Evolutionary conservation across 495 filamentous ascomycete genomes (phyloP).

Genomic region (Aspergillus olivimuriae): DNA sequence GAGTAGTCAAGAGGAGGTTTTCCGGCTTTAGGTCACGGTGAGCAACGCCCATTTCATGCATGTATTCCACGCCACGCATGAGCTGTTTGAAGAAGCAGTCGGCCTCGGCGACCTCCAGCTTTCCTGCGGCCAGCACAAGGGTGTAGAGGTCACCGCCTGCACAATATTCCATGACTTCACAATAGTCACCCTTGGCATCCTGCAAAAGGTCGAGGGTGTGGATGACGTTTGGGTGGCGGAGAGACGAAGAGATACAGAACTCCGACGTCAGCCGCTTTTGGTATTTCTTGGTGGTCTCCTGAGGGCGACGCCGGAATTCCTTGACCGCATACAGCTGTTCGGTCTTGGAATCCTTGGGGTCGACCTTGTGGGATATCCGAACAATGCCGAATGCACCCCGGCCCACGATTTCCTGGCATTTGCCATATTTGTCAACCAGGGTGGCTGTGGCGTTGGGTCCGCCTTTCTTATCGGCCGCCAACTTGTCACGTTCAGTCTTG

Average conservation of each 20-base stretch:
- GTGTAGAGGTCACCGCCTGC: constrained; percentile 96
- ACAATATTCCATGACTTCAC: constrained; percentile 99
- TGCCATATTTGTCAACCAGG: constrained; percentile 94
- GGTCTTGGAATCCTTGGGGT: constrained; percentile 67
- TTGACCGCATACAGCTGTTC: constrained; percentile 98
- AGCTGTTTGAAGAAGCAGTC: constrained; percentile 99
- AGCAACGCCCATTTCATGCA: constrained; percentile 99
- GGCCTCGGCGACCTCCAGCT: constrained; percentile 87
- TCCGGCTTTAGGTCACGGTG: constrained; percentile 97
- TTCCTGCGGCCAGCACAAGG: constrained; percentile 83
- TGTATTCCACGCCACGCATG: constrained; percentile 98
- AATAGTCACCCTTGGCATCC: constrained; percentile 96
- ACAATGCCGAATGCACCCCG: constrained; percentile 97
- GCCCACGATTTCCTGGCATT: constrained; percentile 97
- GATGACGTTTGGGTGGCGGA: constrained; percentile 97
- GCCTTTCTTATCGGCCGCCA: constrained; percentile 69
- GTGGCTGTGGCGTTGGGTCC: constrained; percentile 71
- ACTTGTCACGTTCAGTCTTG: constrained; percentile 74
- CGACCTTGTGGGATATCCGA: constrained; percentile 93
- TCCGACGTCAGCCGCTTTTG: constrained; percentile 97
- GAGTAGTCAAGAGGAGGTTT: constrained; percentile 88
- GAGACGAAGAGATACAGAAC: constrained; percentile 96
- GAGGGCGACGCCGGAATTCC: constrained; percentile 89
- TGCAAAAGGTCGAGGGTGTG: constrained; percentile 93
- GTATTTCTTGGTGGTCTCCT: constrained; percentile 93